Conservation (phyloP, 78 protist species). For the Chrysochromulina parva region DNA sequence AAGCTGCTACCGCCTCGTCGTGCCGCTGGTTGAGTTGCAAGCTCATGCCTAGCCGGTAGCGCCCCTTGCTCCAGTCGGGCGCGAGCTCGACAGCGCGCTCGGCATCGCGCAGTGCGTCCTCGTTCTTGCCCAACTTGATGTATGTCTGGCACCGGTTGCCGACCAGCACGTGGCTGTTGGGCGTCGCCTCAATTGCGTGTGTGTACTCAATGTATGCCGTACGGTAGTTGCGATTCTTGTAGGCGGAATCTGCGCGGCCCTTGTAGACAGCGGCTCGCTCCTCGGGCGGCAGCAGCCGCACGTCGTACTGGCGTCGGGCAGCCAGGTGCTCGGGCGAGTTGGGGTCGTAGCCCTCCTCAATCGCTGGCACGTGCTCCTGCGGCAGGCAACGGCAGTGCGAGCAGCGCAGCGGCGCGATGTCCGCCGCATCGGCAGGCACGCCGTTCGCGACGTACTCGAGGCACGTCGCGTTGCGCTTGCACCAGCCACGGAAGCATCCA, state of each 20-base stretch:
- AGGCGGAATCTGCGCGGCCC: neutral
- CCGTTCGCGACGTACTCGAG: neutral
- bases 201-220: neutral
- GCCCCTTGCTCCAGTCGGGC: neutral
- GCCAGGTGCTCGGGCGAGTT: neutral
- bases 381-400: neutral
- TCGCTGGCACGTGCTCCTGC: neutral
- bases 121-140: neutral
- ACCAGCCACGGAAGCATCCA: conserved; percentile 5
- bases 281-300: neutral
- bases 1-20: neutral
- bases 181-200: neutral
- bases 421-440: neutral
- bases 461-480: neutral
- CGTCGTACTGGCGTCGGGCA: neutral
- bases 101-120: neutral
- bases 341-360: neutral
- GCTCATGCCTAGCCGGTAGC: neutral
- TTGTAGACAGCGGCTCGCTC: neutral
- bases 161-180: neutral
- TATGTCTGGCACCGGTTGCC: neutral
- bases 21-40: neutral
- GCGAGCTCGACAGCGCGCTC: neutral
- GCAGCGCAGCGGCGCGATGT: neutral
- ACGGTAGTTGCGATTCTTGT: neutral